A percentile compares a stretch with the other conserved stretches of the same genome.
Evolutionary conservation across 225 moss, liverwort and hornwort species (phyloP).

Genomic region (Straminergon stramineum): DNA sequence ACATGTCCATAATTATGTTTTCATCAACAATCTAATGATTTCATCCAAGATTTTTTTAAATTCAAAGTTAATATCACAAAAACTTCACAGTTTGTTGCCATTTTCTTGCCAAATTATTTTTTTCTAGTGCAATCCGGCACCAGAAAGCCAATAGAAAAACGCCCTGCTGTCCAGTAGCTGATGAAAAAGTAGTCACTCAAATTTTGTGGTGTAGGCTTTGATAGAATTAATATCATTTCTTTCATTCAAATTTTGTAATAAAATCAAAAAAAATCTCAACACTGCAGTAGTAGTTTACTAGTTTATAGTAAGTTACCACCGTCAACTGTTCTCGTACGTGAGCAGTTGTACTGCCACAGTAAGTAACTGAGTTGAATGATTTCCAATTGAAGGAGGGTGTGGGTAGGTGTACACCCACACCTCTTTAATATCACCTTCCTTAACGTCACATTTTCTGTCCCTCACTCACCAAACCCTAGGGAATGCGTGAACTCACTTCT

Average conservation of each 20-base stretch:
- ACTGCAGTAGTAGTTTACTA: too few relatives aligned
- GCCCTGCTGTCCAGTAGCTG: neutral
- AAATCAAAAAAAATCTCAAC: neutral
- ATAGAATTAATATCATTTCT: neutral
- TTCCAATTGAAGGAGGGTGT: neutral
- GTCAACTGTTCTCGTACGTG: neutral
- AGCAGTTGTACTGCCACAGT: neutral
- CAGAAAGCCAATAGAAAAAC: too few relatives aligned
- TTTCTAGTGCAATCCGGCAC: too few relatives aligned
- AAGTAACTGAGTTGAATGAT: neutral
- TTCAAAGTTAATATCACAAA: too few relatives aligned
- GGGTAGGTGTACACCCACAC: neutral
- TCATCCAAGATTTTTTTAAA: too few relatives aligned
- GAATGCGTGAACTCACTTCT: neutral
- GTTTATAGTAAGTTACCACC: neutral
- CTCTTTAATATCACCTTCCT: neutral
- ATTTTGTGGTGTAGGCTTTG: neutral
- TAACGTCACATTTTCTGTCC: neutral
- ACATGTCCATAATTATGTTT: too few relatives aligned
- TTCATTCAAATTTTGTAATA: neutral
- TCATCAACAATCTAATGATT: too few relatives aligned
- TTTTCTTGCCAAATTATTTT: too few relatives aligned
- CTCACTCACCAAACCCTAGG: neutral
- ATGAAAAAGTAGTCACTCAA: neutral
- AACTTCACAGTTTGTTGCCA: too few relatives aligned